Conservation (phyloP, 1,284 basidiomycete species). For the Sporisorium iseilematis-ciliati region DNA sequence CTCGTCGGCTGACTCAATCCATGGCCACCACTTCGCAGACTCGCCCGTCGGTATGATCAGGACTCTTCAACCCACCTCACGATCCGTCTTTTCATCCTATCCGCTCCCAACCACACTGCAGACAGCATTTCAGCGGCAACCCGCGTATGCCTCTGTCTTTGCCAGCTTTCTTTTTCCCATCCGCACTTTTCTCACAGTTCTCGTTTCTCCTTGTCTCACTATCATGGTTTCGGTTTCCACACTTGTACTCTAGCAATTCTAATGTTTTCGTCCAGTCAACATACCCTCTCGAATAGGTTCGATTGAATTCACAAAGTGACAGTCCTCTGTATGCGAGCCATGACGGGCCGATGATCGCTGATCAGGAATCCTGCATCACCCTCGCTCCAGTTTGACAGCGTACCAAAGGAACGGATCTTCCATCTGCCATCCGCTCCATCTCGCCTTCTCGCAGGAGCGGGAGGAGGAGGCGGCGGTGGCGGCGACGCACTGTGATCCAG, state of each 20-base stretch:
- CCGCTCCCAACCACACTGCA: conserved; percentile 2
- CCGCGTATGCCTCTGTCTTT: conserved; percentile 29
- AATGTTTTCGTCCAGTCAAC: not conserved
- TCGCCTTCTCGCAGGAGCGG: conserved; percentile 6
- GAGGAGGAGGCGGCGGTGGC: conserved; percentile 13
- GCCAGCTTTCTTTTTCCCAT: not conserved
- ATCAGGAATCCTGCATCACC: conserved; percentile 54
- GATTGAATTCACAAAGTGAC: conserved; percentile 3
- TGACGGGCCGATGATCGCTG: conserved; percentile 54
- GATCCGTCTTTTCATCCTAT: not conserved
- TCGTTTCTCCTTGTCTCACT: not conserved
- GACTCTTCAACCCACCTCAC: conserved; percentile 15
- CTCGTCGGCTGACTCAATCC: not conserved
- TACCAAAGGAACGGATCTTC: conserved; percentile 43
- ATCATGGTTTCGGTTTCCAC: conserved; percentile 14
- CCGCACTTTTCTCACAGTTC: not conserved
- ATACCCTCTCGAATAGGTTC: not conserved
- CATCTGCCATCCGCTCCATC: conserved; percentile 16
- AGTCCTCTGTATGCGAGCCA: conserved; percentile 33
- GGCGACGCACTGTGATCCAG: conserved; percentile 22
- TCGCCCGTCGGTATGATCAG: not conserved
- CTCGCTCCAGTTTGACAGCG: conserved; percentile 55
- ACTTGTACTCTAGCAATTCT: conserved; percentile 14
- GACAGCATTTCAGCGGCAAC: conserved; percentile 51
- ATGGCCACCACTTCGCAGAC: not conserved